Evolutionary conservation across 1,139 yeast genomes (phyloP).

Genomic region (Saccharomyces hybrid): DNA sequence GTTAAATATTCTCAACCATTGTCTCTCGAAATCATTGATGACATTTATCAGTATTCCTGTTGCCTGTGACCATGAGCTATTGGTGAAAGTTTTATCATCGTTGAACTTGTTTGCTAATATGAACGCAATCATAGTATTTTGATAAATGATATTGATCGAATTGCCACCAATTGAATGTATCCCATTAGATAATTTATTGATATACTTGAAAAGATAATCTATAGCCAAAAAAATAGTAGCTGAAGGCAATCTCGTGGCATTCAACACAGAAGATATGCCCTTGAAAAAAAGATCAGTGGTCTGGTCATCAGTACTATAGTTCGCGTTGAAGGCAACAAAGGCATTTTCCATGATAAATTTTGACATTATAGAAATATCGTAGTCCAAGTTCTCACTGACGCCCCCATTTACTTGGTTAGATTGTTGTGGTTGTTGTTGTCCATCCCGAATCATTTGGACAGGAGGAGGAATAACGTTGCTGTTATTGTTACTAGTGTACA

Average conservation of each 20-base stretch:
- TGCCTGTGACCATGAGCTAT: conserved; percentile 92
- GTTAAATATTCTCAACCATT: conserved; percentile 49
- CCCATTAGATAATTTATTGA: conserved; percentile 36
- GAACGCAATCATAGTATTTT: conserved; percentile 59
- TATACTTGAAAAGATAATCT: conserved; percentile 48
- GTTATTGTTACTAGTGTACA: conserved; percentile 1
- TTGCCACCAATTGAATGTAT: conserved; percentile 28
- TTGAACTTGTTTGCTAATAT: conserved; percentile 88
- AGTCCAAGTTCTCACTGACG: conserved; percentile 68
- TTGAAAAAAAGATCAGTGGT: conserved; percentile 52
- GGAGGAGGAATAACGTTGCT: neutral
- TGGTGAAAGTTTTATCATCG: conserved; percentile 94
- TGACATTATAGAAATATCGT: conserved; percentile 69
- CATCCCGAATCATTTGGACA: conserved; percentile 1
- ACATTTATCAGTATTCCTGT: conserved; percentile 62
- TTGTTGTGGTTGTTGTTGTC: conserved; percentile 10
- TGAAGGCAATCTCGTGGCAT: conserved; percentile 85
- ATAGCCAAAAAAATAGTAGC: conserved; percentile 72
- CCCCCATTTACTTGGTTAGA: conserved; percentile 50
- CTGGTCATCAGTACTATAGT: conserved; percentile 8
- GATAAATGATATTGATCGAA: conserved; percentile 44
- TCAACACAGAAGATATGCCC: conserved; percentile 59
- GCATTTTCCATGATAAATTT: conserved; percentile 48
- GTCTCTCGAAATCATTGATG: conserved; percentile 60
- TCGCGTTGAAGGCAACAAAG: conserved; percentile 44